Evolutionary conservation across 768 basidiomycete species (phyloP), one percentile per base, ranked within the genome.

Genomic region (Suillus luteus): DNA sequence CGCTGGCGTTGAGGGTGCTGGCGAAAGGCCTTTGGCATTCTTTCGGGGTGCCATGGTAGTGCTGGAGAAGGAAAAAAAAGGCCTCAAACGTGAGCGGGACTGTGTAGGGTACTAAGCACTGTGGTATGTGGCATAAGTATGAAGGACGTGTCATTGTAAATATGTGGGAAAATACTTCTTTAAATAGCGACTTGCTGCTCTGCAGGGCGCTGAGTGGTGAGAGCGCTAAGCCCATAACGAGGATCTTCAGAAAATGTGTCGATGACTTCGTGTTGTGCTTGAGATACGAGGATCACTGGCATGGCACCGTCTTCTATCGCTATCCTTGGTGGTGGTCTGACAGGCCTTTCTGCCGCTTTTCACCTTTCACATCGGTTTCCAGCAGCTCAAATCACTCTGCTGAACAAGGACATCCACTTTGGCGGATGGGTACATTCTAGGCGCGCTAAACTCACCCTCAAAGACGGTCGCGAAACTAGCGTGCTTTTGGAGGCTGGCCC

Each of bases 341-440:
- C 90, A 0, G 95, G 95, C 17, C 84, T 96, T 12, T 88, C 92
- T 0, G 83, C 92, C 17, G 91, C 94, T 5, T 93, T 89, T 73
- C 85, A 93, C 73, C 84, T 94, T 9, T 79, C 91, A 11, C 79
- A 88, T 60, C 81, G 83, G 7, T 89, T 91, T 66, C 88, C 90
- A 0, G 67, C 73, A 11, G 68, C 84, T 1, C 78, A 76, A 10
- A 85, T 97, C 63, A 83, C 86, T 1, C 70, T 99, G 14, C 66
- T 96, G 33, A 95, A 98, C 68, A 85, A 81, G 65, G 76, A 85
- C 9, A 57, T 75, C 1, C 79, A 86, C 2, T 73, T 90, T 5
- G 96, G 96, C 14, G 96, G 96, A n/a, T 98, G 95, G 96, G 84
- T 94, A 1, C 80, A 78, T 60, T 90, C 84, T 57, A 82, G 86